Conservation (phyloP, 2,329 filamentous ascomycete species). For the Ceratocystis albifundus region DNA sequence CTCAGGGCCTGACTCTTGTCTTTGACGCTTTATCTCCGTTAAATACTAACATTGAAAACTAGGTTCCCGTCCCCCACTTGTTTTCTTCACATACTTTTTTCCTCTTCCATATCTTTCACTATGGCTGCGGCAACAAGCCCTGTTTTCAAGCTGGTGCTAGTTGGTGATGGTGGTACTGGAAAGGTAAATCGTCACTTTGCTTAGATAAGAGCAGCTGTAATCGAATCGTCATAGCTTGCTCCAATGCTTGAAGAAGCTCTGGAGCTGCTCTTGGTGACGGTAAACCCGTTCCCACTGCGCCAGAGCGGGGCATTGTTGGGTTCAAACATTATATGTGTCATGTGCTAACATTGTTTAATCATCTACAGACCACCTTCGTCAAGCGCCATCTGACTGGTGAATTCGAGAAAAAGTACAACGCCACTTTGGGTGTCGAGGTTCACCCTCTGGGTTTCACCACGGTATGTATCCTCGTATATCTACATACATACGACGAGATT, state of each 20-base stretch:
- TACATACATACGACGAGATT: constrained; percentile 26
- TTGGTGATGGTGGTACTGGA: constrained; percentile 97
- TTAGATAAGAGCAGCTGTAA: background rate
- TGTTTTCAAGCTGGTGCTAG: constrained; percentile 99
- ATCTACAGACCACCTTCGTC: constrained; percentile 86
- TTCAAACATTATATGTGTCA: background rate
- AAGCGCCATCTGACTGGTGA: constrained; percentile 99
- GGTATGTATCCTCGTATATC: constrained; percentile 49
- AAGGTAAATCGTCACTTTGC: constrained; percentile 51
- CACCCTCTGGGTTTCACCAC: constrained; percentile 97
- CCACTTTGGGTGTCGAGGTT: constrained; percentile 97
- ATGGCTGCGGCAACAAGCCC: constrained; percentile 34
- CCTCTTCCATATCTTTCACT: constrained; percentile 17
- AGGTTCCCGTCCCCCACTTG: constrained; percentile 33
- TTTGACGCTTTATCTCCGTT: background rate
- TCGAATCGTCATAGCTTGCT: background rate
- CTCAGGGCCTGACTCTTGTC: too few relatives aligned
- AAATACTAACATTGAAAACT: constrained; percentile 20
- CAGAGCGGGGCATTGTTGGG: constrained; percentile 17
- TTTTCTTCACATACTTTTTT: constrained; percentile 35
- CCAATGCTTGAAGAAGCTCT: background rate
- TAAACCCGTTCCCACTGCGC: constrained; percentile 8
- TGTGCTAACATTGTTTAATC: constrained; percentile 1
- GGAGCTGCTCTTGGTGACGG: background rate
- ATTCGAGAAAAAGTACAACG: constrained; percentile 99